These are phyloP conservation scores for Penicillium ucsense DNA, from an alignment of 495 filamentous ascomycete species.

Conservation along the genomic window DNA sequence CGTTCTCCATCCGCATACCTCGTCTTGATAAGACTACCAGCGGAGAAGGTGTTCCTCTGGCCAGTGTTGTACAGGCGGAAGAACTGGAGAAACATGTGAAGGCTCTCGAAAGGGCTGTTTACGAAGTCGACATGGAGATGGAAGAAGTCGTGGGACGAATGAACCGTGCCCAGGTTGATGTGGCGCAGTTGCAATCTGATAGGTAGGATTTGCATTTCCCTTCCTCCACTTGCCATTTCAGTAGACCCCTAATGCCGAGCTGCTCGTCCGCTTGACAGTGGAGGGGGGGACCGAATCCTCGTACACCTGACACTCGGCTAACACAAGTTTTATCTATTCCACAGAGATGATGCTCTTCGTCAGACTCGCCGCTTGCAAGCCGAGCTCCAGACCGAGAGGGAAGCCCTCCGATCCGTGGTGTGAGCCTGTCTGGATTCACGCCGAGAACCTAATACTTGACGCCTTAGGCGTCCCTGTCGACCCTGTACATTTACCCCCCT, in stretches of 20 bases:
- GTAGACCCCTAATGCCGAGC: not conserved
- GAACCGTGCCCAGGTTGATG: slow-evolving; percentile 91
- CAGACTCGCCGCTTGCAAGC: slow-evolving; percentile 69
- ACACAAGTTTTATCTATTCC: slow-evolving; percentile 1
- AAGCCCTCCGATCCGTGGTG: slow-evolving; percentile 40
- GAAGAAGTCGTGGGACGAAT: slow-evolving; percentile 84
- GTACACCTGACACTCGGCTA: not conserved
- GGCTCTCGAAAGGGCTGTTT: slow-evolving; percentile 74
- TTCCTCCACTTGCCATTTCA: not conserved
- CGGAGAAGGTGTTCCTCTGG: slow-evolving; percentile 43
- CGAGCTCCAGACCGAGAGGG: slow-evolving; percentile 49
- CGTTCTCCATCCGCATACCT: slow-evolving; percentile 49
- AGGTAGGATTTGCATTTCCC: slow-evolving; percentile 41
- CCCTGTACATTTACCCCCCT: too few relatives aligned
- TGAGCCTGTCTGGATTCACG: not conserved
- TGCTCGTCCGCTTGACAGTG: too few relatives aligned
- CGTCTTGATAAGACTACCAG: slow-evolving; percentile 49
- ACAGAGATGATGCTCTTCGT: slow-evolving; percentile 73
- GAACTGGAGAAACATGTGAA: slow-evolving; percentile 60
- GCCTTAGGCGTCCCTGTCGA: too few relatives aligned
- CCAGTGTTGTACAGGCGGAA: slow-evolving; percentile 61
- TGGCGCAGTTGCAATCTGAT: slow-evolving; percentile 82
- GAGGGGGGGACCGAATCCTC: too few relatives aligned
- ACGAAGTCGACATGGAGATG: slow-evolving; percentile 86
- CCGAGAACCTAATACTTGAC: too few relatives aligned